Evolutionary conservation across 257 asterid genomes (phyloP), one percentile per base, ranked within the genome.

Genomic region (Echium plantagineum): DNA sequence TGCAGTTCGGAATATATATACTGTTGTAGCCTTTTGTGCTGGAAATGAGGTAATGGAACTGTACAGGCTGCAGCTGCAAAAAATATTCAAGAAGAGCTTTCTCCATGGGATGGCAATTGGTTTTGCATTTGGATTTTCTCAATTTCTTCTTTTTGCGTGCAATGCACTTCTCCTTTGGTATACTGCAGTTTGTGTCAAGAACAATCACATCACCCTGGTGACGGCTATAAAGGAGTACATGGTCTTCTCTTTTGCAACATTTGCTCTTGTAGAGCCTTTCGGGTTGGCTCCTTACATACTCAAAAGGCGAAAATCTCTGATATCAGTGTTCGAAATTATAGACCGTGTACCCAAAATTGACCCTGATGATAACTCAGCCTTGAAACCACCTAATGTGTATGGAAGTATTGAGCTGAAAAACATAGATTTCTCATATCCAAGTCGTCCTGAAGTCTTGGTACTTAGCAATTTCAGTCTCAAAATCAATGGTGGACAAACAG

Each of bases 11-110:
- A 93, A 93, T 65, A 93, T 93, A 54, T 93, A 93, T 61, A 89
- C 99, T 26, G 99, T 93, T 61, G 97, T 93, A 55, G 94, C 99
- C 56, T 93, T 93, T 70, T 93, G 99, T 78, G 96, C 99, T 57
- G 97, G 99, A 68, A 85, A 93, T 87, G 81, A 93, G 76, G 96
- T 93, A 61, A 93, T 89, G 99, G 97, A 93, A 75, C 99, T 93
- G 68, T 93, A 93, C 74, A 80, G 90, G 55, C 74, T 79, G 69
- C 99, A 93, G 68, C 85, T 93, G 63, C 73, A 65, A 58, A 84
- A 80, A 72, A 93, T 93, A 75, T 93, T 93, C 78, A 89, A 71
- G 74, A 85, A 89, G 81, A 89, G 97, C 80, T 93, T 86, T 69
- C 78, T 93, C 69, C 99, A 89, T 32, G 99, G 99, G 61, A 80